phyloP scores from a whole-genome alignment of 2,329 filamentous ascomycete species.

The Xylaria digitata region DNA sequence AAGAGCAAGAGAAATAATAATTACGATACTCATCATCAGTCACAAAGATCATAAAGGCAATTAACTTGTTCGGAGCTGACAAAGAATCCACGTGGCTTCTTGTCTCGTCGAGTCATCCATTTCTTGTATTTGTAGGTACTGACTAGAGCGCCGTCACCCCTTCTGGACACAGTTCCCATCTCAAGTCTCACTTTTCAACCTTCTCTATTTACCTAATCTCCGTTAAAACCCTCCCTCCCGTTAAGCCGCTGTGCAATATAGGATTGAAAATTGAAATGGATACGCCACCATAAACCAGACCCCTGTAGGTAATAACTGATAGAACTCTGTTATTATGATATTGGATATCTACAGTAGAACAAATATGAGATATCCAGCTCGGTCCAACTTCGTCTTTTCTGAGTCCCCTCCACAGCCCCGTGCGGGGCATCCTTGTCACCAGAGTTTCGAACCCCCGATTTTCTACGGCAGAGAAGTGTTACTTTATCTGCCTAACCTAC shows the following conservation, averaged over 20 bases:
- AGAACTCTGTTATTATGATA: too few species aligned
- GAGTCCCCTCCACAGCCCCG: slow-evolving; percentile 19
- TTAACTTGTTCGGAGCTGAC: too few species aligned
- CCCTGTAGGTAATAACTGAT: too few species aligned
- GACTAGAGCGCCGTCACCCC: background rate
- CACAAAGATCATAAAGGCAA: too few species aligned
- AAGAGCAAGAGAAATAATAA: too few species aligned
- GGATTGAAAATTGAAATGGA: too few species aligned
- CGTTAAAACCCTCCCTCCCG: background rate
- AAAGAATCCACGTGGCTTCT: slow-evolving; percentile 26
- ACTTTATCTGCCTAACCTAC: too few species aligned
- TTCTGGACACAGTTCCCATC: slow-evolving; percentile 1
- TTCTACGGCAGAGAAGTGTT: background rate
- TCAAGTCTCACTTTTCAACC: background rate
- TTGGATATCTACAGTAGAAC: too few species aligned
- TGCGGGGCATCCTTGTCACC: slow-evolving; percentile 45
- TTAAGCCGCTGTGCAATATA: background rate
- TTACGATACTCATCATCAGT: too few species aligned
- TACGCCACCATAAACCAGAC: too few species aligned
- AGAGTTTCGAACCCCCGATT: background rate
- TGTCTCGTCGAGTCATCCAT: slow-evolving; percentile 11
- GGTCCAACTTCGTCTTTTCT: background rate
- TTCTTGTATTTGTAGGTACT: background rate
- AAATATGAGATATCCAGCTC: too few species aligned
- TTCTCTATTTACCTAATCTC: too few species aligned